A percentile compares a stretch with the other conserved stretches of the same genome.
These are phyloP conservation scores for Ceratocystis albifundus DNA, from an alignment of 2,329 filamentous ascomycete genomes.

Conservation along the genomic window DNA sequence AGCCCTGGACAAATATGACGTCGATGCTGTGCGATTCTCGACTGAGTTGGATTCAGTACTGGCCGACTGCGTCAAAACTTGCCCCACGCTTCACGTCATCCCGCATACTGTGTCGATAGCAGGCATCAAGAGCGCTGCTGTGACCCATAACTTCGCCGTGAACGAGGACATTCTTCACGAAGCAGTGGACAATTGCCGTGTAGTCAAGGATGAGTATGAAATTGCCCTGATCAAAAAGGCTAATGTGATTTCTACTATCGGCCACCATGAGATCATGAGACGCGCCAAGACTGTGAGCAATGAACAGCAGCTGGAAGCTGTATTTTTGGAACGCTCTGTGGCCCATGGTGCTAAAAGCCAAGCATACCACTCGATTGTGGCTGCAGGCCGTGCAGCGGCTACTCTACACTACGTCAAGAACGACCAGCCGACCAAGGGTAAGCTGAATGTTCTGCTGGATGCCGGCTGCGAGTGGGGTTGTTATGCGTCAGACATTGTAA, in stretches of 20 bases:
- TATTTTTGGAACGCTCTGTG: constrained; percentile 67
- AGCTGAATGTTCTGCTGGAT: constrained; percentile 72
- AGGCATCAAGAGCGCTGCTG: constrained; percentile 60
- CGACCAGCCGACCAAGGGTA: constrained; percentile 54
- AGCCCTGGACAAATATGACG: constrained; percentile 64
- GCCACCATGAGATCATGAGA: constrained; percentile 52
- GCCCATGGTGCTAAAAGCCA: constrained; percentile 66
- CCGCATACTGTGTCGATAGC: constrained; percentile 61
- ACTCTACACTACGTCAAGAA: constrained; percentile 84
- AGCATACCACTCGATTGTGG: constrained; percentile 80
- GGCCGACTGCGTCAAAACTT: constrained; percentile 36
- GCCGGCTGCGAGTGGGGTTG: constrained; percentile 66
- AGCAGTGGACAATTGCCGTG: constrained; percentile 57
- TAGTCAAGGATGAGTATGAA: constrained; percentile 64
- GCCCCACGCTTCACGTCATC: constrained; percentile 59
- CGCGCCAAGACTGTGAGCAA: constrained; percentile 54
- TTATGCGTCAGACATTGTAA: constrained; percentile 57
- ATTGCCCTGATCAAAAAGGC: constrained; percentile 61
- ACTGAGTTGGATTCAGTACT: constrained; percentile 67
- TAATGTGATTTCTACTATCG: constrained; percentile 56
- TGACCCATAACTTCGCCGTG: constrained; percentile 46
- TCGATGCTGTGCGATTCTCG: constrained; percentile 64
- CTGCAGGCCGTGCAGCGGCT: constrained; percentile 65
- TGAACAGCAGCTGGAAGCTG: constrained; percentile 71
- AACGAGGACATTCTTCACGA: constrained; percentile 46